Base-by-base conservation (phyloP, 2,329 filamentous ascomycete species). In the Fusarium papillatum region DNA sequence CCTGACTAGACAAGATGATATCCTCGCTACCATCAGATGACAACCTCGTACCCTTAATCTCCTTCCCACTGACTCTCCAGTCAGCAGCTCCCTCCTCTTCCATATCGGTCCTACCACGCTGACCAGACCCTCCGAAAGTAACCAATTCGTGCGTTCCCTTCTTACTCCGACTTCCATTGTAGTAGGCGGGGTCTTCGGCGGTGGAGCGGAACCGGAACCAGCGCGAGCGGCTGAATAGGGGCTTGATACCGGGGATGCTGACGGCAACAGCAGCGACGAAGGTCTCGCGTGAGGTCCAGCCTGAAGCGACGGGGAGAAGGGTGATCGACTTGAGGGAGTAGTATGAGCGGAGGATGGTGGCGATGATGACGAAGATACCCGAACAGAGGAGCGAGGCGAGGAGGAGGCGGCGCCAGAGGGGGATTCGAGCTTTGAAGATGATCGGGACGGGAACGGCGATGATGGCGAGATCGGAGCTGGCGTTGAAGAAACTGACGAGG, bases 11-110 rank as follows among this genome's bases (percentile, higher is more conserved):
- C 50, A 57, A n/a, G 36, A 64, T 64, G 7, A 64, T 50, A 29
- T 64, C 62, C 62, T 64, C 62, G 17, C 62, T 64, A 2, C 62
- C 62, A 64, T 64, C 62, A 11, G 62, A 64, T 17, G 62, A 64
- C 31, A 64, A 8, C 43, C 62, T 64, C 2, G 62, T 64, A 1
- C 43, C 62, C 7, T 29, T 64, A 2, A 53, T 17, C 9, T 64
- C 62, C 31, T 64, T 64, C 8, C 43, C 43, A 16, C 62, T 50
- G 2, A 50, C 62, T 19, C 22, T 57, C 50, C 50, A 57, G 29
- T 57, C 50, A 34, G 50, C 29, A 57, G 29, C 31, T 2, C 29
- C 29, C 7, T 57, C 50, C 29, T 57, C 50, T 57, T 57, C 29
- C 19, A 16, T 10, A 0, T 57, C 29, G 29, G 19, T 36, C 8